Evolutionary conservation across 352 stramenopile genomes (phyloP), one percentile per base, ranked within the genome.

Genomic region (Pythium aristosporum): DNA sequence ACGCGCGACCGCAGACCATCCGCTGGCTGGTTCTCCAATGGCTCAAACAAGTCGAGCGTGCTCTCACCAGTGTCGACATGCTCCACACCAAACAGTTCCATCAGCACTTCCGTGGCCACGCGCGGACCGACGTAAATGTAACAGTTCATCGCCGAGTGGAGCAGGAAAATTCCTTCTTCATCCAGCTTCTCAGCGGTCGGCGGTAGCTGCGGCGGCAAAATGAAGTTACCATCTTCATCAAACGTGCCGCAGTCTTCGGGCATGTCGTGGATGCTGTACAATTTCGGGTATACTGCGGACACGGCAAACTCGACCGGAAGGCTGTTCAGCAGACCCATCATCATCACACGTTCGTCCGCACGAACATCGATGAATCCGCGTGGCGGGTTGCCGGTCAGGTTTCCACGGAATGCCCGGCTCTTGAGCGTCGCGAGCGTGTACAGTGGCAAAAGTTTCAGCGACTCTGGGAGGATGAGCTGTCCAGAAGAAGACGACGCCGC

Each of bases 381-480:
- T 20, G 87, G 80, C 41, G 85, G 82, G 48, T 92, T 89, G 8
- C 81, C 86, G 23, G 80, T 85, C 21, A 93, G 61, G 58, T 97
- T 97, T 37, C 72, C 84, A 43, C 91, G 82, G 32, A 98, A 66
- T n/a, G 88, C 88, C 30, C 87, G 79, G 55, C 80, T 92, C 73
- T 98, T 97, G 20, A 97, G 69, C 16, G 88, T 88, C 56, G 82
- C 83, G 34, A 96, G 65, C 28, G 82, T 95, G 81, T 96, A 97
- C 21, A 97, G 67, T 34, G 91, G 91, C 67, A 98, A 66, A 44
- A 97, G 61, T 73, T 97, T 96, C 28, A 97, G 80, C 57, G 89
- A 93, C 63, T 98, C 91, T 15, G 91, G 91, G 20, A 98, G 72
- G 41, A 98, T 97, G 23, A 98, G 83, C 65, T 98, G 91, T 0